These are phyloP conservation scores for Begonia loranthoides DNA, from an alignment of 306 rosid genomes.

Conservation along the genomic window DNA sequence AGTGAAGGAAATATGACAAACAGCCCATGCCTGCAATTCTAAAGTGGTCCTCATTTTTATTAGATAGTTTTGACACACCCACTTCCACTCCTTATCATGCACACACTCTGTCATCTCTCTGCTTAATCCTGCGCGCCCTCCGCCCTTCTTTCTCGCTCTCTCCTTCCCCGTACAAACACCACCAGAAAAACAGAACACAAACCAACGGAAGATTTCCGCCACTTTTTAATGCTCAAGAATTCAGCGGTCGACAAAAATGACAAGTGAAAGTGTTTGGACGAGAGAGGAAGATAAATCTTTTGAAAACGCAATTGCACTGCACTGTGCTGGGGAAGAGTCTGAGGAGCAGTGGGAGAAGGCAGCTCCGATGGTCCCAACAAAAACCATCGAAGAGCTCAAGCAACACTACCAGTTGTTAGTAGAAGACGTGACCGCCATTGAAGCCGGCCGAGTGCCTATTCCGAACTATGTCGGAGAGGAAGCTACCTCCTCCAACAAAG, in stretches of 20 bases:
- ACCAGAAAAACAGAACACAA: conserved; percentile 8
- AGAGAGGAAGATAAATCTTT: conserved; percentile 84
- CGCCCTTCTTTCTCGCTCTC: not conserved
- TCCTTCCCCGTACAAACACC: conserved; percentile 21
- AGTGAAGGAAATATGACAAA: conserved; percentile 42
- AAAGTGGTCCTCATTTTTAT: conserved; percentile 61
- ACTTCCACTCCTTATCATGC: conserved; percentile 48
- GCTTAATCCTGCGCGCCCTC: conserved; percentile 54
- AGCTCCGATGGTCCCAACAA: conserved; percentile 55
- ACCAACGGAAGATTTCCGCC: conserved; percentile 8
- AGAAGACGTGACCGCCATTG: conserved; percentile 70
- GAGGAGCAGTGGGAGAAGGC: conserved; percentile 80
- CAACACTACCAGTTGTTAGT: conserved; percentile 58
- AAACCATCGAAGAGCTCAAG: conserved; percentile 59
- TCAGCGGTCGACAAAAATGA: conserved; percentile 45
- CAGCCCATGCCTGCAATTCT: conserved; percentile 51
- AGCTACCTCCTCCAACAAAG: conserved; percentile 38
- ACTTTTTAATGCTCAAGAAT: conserved; percentile 21
- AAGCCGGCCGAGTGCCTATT: conserved; percentile 53
- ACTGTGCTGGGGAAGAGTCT: conserved; percentile 49
- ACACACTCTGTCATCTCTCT: conserved; percentile 21
- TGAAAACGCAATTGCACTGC: conserved; percentile 80
- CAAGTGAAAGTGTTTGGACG: conserved; percentile 57
- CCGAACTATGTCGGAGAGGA: conserved; percentile 48
- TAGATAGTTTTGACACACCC: conserved; percentile 44